Base-by-base conservation (phyloP, 1,139 yeast genomes). In the Sugiyamaella sp. region DNA sequence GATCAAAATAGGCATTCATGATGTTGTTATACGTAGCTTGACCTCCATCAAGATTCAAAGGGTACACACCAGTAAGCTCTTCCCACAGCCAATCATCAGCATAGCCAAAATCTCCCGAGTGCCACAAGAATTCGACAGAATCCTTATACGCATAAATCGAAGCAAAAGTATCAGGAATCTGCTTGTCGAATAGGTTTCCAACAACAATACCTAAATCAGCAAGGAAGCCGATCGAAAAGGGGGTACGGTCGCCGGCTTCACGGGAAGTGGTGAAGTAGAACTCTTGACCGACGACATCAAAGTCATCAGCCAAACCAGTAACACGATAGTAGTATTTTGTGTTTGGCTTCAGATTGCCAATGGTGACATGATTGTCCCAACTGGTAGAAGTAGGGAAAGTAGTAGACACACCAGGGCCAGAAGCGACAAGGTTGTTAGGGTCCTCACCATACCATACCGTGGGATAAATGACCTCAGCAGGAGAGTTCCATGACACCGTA, bases 271-370 rank as follows among this genome's bases (percentile, higher is more conserved):
- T 56, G 54, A 59, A 59, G 48, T 40, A 46, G 45, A 42, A 42
- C 3, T 48, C 33, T 16, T 40, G 40, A 25, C 38, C 50, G n/a
- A 29, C 44, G 35, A 46, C 49, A 38, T 46, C 50, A 40, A 39
- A 47, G 29, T 46, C 20, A 39, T 27, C 22, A 19, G 45, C 24
- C 16, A 54, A 53, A 14, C 57, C 60, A 10, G 46, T 46, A 12
- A 66, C 67, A 17, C 54, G 54, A 59, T 67, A 69, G 57, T 65
- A 67, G 56, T 69, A 69, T 8, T 57, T 61, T 10, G 70, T 67
- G 41, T 55, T 54, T 6, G 71, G 67, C 45, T 56, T 41, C 42
- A 69, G 61, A 10, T 59, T 63, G 17, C 53, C 38, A 42, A 69
- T 48, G 49, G 59, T 56, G 10, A 68, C 72, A 51, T 69, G 70